Percentiles rank a stretch among this genome's conserved stretches.
Evolutionary conservation across 495 filamentous ascomycete genomes (phyloP).

Genomic region (Penicillium odoratum): DNA sequence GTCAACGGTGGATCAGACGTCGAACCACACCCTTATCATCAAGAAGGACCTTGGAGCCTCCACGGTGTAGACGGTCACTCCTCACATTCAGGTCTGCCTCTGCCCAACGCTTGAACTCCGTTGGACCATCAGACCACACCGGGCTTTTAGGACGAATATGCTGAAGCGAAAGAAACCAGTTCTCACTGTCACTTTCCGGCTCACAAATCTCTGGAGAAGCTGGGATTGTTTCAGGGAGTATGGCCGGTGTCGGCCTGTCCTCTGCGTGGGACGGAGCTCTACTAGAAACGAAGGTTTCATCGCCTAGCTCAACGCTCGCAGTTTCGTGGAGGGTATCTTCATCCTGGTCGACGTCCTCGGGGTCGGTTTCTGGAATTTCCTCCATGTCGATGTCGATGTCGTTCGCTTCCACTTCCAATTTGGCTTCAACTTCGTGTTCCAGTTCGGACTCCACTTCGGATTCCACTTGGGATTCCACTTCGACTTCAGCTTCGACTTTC

Average conservation of each 20-base stretch:
- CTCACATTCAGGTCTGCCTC: constrained; percentile 37
- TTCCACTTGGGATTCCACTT: no score
- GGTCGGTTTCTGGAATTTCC: constrained; percentile 17
- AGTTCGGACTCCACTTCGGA: no score
- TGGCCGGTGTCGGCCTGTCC: not conserved
- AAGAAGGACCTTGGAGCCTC: constrained; percentile 26
- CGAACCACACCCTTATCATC: constrained; percentile 40
- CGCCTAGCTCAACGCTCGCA: constrained; percentile 47
- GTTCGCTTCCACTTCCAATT: not conserved
- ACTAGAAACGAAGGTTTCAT: constrained; percentile 21
- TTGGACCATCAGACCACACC: constrained; percentile 38
- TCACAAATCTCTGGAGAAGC: constrained; percentile 3
- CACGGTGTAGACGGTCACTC: constrained; percentile 28
- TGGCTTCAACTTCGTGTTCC: no score
- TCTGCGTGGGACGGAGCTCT: not conserved
- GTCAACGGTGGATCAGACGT: constrained; percentile 18
- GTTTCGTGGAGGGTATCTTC: constrained; percentile 35
- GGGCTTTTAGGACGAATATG: constrained; percentile 25
- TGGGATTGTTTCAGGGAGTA: not conserved
- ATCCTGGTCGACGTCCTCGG: constrained; percentile 14
- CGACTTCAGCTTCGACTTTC: not conserved
- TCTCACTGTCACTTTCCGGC: constrained; percentile 23
- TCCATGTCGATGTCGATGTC: constrained; percentile 2
- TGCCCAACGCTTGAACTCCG: constrained; percentile 47
- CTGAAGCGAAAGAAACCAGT: constrained; percentile 40